A percentile compares a stretch with the other conserved stretches of the same genome.
These are phyloP conservation scores for Symmetrospora coprosmae DNA, from an alignment of 768 basidiomycete species.

Conservation along the genomic window DNA sequence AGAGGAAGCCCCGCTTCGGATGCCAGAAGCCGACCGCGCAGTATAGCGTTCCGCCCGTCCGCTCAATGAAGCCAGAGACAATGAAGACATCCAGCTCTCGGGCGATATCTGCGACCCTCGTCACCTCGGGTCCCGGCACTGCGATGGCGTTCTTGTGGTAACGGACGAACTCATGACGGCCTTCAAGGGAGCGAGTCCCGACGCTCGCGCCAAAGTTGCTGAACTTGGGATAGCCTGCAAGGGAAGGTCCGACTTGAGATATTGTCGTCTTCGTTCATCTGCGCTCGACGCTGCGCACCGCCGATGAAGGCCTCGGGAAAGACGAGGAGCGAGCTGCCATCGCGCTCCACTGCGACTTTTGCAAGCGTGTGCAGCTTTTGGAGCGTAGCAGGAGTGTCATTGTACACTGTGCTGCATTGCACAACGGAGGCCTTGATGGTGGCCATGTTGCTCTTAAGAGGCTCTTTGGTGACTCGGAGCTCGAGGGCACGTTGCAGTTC, in stretches of 20 bases:
- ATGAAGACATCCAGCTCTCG: constrained; percentile 12
- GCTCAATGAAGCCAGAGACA: constrained; percentile 20
- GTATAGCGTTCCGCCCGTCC: constrained; percentile 23
- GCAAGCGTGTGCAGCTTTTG: constrained; percentile 1
- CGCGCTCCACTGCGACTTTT: neutral
- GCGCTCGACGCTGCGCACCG: too few species aligned
- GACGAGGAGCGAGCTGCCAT: constrained; percentile 16
- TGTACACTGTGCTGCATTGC: constrained; percentile 10
- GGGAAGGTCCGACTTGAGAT: neutral
- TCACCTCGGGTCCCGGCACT: constrained; percentile 3
- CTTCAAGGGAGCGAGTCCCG: constrained; percentile 10
- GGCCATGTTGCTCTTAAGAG: constrained; percentile 7
- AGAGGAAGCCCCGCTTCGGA: constrained; percentile 4
- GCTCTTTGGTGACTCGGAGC: too few species aligned
- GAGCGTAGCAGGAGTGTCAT: constrained; percentile 11
- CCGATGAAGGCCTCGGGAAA: constrained; percentile 25
- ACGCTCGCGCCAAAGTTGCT: constrained; percentile 20
- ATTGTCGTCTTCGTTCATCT: too few species aligned
- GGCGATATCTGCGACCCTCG: neutral
- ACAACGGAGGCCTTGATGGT: constrained; percentile 1
- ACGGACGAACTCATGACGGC: constrained; percentile 18
- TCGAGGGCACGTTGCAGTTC: too few species aligned
- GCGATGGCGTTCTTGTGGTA: constrained; percentile 17
- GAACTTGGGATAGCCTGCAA: constrained; percentile 24
- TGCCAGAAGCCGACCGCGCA: constrained; percentile 22